Evolutionary conservation across 2,329 filamentous ascomycete genomes (phyloP).

Genomic region (Metarhizium robertsii): DNA sequence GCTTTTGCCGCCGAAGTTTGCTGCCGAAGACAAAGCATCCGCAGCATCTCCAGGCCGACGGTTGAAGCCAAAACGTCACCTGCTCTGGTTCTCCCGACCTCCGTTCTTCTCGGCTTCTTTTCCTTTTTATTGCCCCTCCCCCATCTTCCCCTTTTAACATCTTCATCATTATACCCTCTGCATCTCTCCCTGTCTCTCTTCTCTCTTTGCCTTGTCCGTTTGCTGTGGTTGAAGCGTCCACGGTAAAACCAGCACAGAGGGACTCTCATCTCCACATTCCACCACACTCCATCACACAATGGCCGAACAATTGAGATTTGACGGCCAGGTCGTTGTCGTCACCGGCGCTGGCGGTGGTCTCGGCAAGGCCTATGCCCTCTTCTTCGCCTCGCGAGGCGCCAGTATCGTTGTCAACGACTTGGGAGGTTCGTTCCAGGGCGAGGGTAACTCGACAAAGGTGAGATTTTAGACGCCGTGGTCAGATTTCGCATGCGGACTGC

Average conservation of each 20-base stretch:
- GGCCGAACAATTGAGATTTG: slow-evolving; percentile 64
- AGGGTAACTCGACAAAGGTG: slow-evolving; percentile 81
- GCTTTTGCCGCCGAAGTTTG: neutral
- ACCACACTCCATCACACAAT: slow-evolving; percentile 30
- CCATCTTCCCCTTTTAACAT: slow-evolving; percentile 3
- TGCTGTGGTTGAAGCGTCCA: slow-evolving; percentile 2
- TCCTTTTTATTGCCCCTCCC: slow-evolving; percentile 5
- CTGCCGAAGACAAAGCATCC: neutral
- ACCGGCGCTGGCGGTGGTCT: slow-evolving; percentile 74
- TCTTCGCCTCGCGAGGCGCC: slow-evolving; percentile 86
- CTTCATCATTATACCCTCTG: slow-evolving; percentile 4
- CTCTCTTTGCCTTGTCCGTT: neutral
- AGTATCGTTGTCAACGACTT: slow-evolving; percentile 96
- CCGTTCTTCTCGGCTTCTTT: neutral
- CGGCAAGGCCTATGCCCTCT: slow-evolving; percentile 74
- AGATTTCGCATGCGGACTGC: slow-evolving; percentile 8
- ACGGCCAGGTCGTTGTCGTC: slow-evolving; percentile 76
- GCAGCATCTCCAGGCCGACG: neutral
- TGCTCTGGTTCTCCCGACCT: neutral
- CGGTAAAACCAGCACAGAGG: neutral
- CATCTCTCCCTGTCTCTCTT: slow-evolving; percentile 3
- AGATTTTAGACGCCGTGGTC: neutral
- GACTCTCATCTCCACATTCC: neutral
- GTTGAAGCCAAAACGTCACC: slow-evolving; percentile 1
- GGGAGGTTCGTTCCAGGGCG: slow-evolving; percentile 85